Evolutionary conservation across 371 early-diverging fungal genomes (phyloP).

Genomic region (Mucor piriformis): DNA sequence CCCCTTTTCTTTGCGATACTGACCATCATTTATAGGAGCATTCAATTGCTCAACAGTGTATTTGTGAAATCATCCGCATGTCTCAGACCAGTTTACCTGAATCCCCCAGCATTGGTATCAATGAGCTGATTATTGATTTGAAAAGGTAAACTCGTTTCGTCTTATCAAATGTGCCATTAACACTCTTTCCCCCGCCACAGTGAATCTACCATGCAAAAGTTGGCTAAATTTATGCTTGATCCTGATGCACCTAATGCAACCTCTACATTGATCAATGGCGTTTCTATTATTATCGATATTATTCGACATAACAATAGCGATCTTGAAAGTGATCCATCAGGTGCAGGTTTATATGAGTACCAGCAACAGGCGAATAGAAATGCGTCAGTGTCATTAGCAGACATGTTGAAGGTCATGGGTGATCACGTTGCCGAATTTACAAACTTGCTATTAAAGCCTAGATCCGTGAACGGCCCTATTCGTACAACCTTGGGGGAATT

Average conservation of each 20-base stretch:
- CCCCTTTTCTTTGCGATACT: background rate
- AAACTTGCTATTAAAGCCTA: conserved; percentile 59
- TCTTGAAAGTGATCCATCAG: conserved; percentile 32
- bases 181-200: conserved; percentile 18
- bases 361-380: conserved; percentile 12
- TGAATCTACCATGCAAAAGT: conserved; percentile 64
- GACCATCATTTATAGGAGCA: conserved; percentile 61
- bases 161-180: background rate
- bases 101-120: conserved; percentile 68
- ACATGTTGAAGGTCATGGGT: conserved; percentile 79
- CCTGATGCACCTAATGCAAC: conserved; percentile 72
- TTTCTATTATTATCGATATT: conserved; percentile 93
- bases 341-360: conserved; percentile 35
- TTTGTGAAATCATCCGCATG: conserved; percentile 89
- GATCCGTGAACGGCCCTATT: conserved; percentile 49
- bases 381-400: conserved; percentile 63
- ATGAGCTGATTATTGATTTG: conserved; percentile 72
- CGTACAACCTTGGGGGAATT: conserved; percentile 70
- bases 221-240: conserved; percentile 88
- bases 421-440: conserved; percentile 69
- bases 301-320: conserved; percentile 85
- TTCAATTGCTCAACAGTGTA: conserved; percentile 83
- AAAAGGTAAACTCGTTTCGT: conserved; percentile 55
- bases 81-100: conserved; percentile 72
- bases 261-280: conserved; percentile 85